These are phyloP conservation scores for Thermochaetoides thermophila DNA, from an alignment of 495 filamentous ascomycete genomes.

Conservation along the genomic window DNA sequence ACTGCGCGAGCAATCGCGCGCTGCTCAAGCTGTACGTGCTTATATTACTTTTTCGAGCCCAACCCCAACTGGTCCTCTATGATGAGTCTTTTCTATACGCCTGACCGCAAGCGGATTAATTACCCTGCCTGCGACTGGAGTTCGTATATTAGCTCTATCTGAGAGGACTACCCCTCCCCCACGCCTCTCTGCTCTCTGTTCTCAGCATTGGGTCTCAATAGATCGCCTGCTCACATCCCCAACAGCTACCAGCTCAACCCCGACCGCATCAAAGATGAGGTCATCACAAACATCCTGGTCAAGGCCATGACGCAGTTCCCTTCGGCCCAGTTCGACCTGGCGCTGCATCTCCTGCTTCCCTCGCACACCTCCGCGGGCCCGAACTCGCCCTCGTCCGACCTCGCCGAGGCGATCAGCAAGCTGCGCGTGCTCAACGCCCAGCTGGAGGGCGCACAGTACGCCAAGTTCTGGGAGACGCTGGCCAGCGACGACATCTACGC, in stretches of 20 bases:
- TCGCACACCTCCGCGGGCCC: constrained; percentile 24
- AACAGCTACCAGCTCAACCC: constrained; percentile 95
- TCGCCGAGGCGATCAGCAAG: constrained; percentile 80
- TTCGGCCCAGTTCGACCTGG: constrained; percentile 85
- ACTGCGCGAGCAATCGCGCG: constrained; percentile 91
- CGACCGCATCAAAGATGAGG: constrained; percentile 89
- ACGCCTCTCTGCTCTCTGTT: background rate
- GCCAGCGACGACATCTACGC: constrained; percentile 93
- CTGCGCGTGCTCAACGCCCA: constrained; percentile 69
- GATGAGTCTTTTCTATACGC: constrained; percentile 99
- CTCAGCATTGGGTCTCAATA: background rate
- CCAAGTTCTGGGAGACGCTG: constrained; percentile 81
- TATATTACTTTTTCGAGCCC: constrained; percentile 14
- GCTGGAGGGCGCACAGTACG: constrained; percentile 75
- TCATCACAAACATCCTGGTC: constrained; percentile 94
- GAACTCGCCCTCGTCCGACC: constrained; percentile 37
- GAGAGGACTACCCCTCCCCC: constrained; percentile 6
- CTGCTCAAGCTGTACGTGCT: constrained; percentile 88
- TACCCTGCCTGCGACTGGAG: constrained; percentile 29
- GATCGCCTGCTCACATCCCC: constrained; percentile 6
- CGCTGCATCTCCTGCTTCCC: constrained; percentile 70
- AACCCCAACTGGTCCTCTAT: constrained; percentile 19
- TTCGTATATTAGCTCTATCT: constrained; percentile 48
- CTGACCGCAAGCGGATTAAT: constrained; percentile 47
- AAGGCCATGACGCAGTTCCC: constrained; percentile 97